Evolutionary conservation across 2,329 filamentous ascomycete species (phyloP).

Genomic region (Xylariaceae sp.): DNA sequence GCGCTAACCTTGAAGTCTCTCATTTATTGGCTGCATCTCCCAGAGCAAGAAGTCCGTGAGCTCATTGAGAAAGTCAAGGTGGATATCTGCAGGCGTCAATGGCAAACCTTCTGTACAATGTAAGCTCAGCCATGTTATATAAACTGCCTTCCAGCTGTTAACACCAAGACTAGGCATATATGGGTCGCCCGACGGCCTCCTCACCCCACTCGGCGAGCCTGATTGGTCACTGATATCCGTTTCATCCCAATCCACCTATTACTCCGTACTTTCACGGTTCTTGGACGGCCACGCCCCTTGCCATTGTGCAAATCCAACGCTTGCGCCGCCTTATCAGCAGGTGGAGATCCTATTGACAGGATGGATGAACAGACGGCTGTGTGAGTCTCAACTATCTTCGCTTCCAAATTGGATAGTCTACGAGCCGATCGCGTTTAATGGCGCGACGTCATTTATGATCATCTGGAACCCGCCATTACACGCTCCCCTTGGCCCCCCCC

Average conservation of each 20-base stretch:
- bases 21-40: slow-evolving; percentile 51
- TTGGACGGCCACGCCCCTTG: too few species aligned
- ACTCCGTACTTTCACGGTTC: too few species aligned
- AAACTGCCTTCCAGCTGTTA: slow-evolving; percentile 12
- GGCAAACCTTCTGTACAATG: slow-evolving; percentile 73
- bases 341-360: too few species aligned
- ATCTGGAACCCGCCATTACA: too few species aligned
- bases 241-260: slow-evolving; percentile 15
- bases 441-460: too few species aligned
- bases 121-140: slow-evolving; percentile 47
- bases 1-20: slow-evolving; percentile 71
- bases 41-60: slow-evolving; percentile 62
- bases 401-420: too few species aligned
- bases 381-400: too few species aligned
- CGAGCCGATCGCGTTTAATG: too few species aligned
- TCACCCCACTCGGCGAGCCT: slow-evolving; percentile 24
- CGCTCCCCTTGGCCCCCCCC: too few species aligned
- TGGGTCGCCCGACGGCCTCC: slow-evolving; percentile 26
- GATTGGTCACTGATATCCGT: slow-evolving; percentile 16
- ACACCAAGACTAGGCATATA: slow-evolving; percentile 23
- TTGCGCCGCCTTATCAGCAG: too few species aligned
- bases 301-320: too few species aligned
- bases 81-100: slow-evolving; percentile 65
- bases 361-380: too few species aligned
- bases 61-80: slow-evolving; percentile 60